Evolutionary conservation across 116 monocot genomes (phyloP).

Genomic region (Zostera marina): DNA sequence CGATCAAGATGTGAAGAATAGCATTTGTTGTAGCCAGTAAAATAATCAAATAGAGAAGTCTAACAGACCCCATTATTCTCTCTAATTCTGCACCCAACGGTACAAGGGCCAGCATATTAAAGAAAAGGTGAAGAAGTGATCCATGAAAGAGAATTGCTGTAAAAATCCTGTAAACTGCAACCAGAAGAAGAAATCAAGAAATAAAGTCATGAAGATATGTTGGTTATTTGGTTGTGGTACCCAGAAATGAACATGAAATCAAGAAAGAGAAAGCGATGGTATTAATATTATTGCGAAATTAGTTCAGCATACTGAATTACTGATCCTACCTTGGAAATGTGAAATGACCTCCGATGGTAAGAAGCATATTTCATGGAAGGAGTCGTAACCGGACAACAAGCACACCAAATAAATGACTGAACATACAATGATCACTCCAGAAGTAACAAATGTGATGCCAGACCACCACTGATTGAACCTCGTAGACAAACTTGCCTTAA

Average conservation of each 20-base stretch:
- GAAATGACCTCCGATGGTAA: conserved; percentile 59
- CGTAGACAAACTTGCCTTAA: conserved; percentile 64
- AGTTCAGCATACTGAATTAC: neutral
- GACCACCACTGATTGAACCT: conserved; percentile 86
- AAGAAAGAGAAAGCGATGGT: neutral
- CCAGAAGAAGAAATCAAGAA: neutral
- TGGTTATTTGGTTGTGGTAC: too few relatives aligned
- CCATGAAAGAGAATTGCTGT: conserved; percentile 84
- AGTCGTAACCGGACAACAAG: conserved; percentile 75
- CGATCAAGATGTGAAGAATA: conserved; percentile 65
- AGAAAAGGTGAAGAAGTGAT: conserved; percentile 70
- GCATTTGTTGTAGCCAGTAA: conserved; percentile 82
- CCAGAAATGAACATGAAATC: too few relatives aligned
- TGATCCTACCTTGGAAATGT: conserved; percentile 58
- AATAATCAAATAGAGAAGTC: conserved; percentile 66
- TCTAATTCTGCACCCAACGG: conserved; percentile 82
- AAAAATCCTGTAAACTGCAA: conserved; percentile 88
- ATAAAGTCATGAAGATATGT: too few relatives aligned
- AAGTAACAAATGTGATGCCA: conserved; percentile 73
- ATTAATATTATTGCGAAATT: neutral
- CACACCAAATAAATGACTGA: conserved; percentile 66
- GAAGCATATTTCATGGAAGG: conserved; percentile 70
- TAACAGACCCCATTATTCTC: conserved; percentile 90
- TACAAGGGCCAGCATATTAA: conserved; percentile 91
- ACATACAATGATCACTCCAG: conserved; percentile 60